Evolutionary conservation across 2,329 filamentous ascomycete species (phyloP).

Genomic region (Colletotrichum sp.): DNA sequence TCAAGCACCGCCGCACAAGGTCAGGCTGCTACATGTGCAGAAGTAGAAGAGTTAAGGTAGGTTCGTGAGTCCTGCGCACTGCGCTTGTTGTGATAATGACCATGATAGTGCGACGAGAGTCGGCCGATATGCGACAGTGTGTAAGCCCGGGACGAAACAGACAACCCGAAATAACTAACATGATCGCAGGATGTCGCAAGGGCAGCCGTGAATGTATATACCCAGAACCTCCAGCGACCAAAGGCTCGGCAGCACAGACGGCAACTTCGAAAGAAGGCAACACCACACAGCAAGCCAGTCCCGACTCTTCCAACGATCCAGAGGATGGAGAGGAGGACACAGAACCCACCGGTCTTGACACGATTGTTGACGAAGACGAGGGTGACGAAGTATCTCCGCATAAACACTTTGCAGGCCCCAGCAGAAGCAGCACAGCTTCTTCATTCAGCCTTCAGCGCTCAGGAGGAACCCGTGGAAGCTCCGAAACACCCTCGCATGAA

Average conservation of each 20-base stretch:
- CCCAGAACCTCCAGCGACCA: slow-evolving; percentile 68
- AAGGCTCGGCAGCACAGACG: slow-evolving; percentile 36
- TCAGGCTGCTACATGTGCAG: slow-evolving; percentile 95
- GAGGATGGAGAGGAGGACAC: slow-evolving; percentile 50
- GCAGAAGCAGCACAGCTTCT: slow-evolving; percentile 43
- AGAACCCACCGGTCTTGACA: slow-evolving; percentile 46
- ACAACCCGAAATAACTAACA: slow-evolving; percentile 30
- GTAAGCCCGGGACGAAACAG: slow-evolving; percentile 25
- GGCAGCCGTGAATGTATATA: slow-evolving; percentile 91
- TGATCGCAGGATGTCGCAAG: slow-evolving; percentile 78
- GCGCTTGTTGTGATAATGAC: slow-evolving; percentile 16
- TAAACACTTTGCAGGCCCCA: slow-evolving; percentile 28
- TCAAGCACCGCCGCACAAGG: slow-evolving; percentile 91
- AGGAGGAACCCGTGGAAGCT: slow-evolving; percentile 45
- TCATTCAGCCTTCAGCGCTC: slow-evolving; percentile 39
- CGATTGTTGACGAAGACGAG: slow-evolving; percentile 63
- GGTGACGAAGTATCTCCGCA: slow-evolving; percentile 23
- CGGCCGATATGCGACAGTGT: slow-evolving; percentile 84
- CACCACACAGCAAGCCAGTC: slow-evolving; percentile 48
- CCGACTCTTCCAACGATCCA: slow-evolving; percentile 60
- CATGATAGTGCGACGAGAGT: slow-evolving; percentile 83
- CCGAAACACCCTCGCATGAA: slow-evolving; percentile 59
- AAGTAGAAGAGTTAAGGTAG: slow-evolving; percentile 81
- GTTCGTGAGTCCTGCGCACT: background rate
- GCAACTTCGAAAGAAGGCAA: slow-evolving; percentile 44